Base-by-base conservation (phyloP, 768 basidiomycete genomes). In the Galerina marginata region DNA sequence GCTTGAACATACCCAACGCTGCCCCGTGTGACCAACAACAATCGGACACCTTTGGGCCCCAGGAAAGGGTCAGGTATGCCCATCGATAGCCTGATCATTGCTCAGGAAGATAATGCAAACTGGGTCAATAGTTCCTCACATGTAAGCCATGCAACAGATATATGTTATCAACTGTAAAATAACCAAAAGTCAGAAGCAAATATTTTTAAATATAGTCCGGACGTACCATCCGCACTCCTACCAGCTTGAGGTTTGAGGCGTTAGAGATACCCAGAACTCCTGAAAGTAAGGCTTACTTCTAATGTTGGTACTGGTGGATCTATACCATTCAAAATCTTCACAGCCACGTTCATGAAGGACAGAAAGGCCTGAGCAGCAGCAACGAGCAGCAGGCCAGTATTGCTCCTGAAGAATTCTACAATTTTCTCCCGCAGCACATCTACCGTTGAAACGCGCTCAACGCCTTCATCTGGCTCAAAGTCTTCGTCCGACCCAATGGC, bases 41-140 rank as follows among this genome's bases (percentile, higher is more conserved):
- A 58, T 38, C 91, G 79, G 3, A 93, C 84, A 2, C 81, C 89
- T 46, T 86, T 86, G 0, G 92, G 92, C 1, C 91, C 92, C 0
- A 88, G 66, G 29, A 87, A 71, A 0, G 90, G 90, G 67, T 93
- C 76, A 1, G 62, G 67, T 12, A 68, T 61, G 7, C 55, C 57
- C 36, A 23, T 57, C 15, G 16, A 50, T 9, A 62, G 23, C 62
- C 62, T 63, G 39, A 29, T 59, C 54, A 9, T n/a, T 0, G 29
- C 7, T 47, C 9, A 4, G n/a, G 11, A 20, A 23, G 29, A 45
- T 39, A 11, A 7, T 16, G 16, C n/a, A n/a, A 45, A 83, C 48
- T 86, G 76, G 69, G 87, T 89, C 26, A 36, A 39, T 29, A 20
- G 44, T 25, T 23, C 14, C 10, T 37, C 36, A 84, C 83, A 61